A percentile compares a stretch with the other conserved stretches of the same genome.
These are phyloP conservation scores for Curvularia verruculosa DNA, from an alignment of 2,329 filamentous ascomycete genomes.

Conservation along the genomic window DNA sequence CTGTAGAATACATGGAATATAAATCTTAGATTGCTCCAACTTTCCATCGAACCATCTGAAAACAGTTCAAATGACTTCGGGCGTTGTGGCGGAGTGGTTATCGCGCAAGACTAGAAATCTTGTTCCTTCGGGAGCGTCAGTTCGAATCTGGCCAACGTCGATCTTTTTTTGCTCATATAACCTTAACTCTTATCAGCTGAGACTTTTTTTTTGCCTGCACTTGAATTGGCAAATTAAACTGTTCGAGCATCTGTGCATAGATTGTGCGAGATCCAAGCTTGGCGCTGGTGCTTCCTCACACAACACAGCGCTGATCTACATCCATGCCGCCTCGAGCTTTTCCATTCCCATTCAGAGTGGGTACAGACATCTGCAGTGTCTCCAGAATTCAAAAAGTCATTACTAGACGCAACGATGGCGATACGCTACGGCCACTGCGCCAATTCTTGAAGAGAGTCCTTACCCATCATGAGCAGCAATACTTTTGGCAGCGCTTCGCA, in stretches of 20 bases:
- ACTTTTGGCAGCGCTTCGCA: slow-evolving; percentile 41
- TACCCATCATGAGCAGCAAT: slow-evolving; percentile 41
- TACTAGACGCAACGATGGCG: slow-evolving; percentile 22
- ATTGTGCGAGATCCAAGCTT: not conserved
- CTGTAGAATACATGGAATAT: not conserved
- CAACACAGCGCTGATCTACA: not conserved
- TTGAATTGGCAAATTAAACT: not conserved
- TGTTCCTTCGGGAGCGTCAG: slow-evolving; percentile 52
- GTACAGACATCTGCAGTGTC: slow-evolving; percentile 79
- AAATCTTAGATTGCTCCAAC: not conserved
- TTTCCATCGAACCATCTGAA: slow-evolving; percentile 8
- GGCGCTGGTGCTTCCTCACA: not conserved
- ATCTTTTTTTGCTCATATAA: slow-evolving; percentile 29
- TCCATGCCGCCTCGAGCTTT: slow-evolving; percentile 60
- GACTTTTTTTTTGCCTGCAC: not conserved
- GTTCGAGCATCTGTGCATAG: not conserved
- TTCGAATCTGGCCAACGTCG: slow-evolving; percentile 51
- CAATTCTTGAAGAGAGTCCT: slow-evolving; percentile 35
- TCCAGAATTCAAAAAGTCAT: slow-evolving; percentile 68
- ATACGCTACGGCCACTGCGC: slow-evolving; percentile 14
- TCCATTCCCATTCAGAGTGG: slow-evolving; percentile 70
- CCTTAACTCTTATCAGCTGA: too few species aligned
- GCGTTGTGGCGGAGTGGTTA: slow-evolving; percentile 52
- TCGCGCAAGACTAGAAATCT: slow-evolving; percentile 53
- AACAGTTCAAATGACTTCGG: slow-evolving; percentile 11